Conservation (phyloP, 352 stramenopile species). For the Phytopythium montanum region DNA sequence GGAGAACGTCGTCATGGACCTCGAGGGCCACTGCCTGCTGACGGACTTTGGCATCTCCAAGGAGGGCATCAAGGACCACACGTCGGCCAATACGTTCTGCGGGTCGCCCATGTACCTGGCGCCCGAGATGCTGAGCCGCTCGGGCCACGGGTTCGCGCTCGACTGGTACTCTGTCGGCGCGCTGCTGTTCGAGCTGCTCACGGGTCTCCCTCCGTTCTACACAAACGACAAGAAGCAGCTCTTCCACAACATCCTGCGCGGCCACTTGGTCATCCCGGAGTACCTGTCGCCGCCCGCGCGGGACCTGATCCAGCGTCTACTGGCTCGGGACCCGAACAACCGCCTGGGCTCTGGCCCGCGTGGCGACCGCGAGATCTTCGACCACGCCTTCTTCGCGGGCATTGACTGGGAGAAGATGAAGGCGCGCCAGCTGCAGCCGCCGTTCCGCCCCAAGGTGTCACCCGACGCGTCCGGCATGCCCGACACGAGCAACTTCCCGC, state of each 20-base stretch:
- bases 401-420: constrained; percentile 87
- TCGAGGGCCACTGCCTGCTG: constrained; percentile 76
- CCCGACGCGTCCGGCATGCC: constrained; percentile 64
- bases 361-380: constrained; percentile 81
- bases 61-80: constrained; percentile 84
- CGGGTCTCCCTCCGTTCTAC: constrained; percentile 82
- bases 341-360: constrained; percentile 67
- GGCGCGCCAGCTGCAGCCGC: constrained; percentile 69
- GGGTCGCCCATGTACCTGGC: constrained; percentile 86
- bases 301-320: constrained; percentile 75
- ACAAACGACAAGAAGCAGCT: constrained; percentile 88
- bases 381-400: constrained; percentile 80
- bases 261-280: constrained; percentile 75
- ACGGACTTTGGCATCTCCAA: constrained; percentile 89
- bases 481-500: constrained; percentile 84
- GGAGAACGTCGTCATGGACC: constrained; percentile 85
- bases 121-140: constrained; percentile 79
- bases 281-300: constrained; percentile 72
- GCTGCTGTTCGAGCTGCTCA: constrained; percentile 92
- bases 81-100: constrained; percentile 83
- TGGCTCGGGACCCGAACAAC: constrained; percentile 80
- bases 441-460: constrained; percentile 84
- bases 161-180: constrained; percentile 86
- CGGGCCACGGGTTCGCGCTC: constrained; percentile 74
- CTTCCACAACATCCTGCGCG: constrained; percentile 89